Evolutionary conservation across 352 stramenopile species (phyloP), one percentile per base, ranked within the genome.

Genomic region (Chrysophaeum taylorii): DNA sequence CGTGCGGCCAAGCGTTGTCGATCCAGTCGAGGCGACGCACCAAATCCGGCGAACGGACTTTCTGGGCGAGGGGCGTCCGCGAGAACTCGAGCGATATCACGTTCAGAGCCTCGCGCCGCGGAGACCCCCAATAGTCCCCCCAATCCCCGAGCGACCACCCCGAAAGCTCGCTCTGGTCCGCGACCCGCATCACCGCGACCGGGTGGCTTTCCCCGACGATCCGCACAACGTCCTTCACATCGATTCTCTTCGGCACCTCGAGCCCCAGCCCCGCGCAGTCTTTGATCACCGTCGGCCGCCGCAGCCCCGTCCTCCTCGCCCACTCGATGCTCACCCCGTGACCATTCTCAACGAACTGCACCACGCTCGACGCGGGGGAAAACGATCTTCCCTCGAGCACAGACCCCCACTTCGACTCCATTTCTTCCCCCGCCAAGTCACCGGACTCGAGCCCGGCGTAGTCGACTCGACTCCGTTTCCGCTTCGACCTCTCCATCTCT

Each of bases 21-120:
- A 89, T 84, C 78, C 81, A 88, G 76, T 88, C 82, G 1, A 87
- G 61, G 38, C 84, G 78, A 33, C 82, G 73, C 9, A 87, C 82
- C 67, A 89, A 80, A 25, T 74, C 31, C 18, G 83, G 82, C 31
- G 76, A 78, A 25, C 27, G 70, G 0, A 89, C 77, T 50, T 76
- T 45, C 0, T 68, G 27, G 2, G 68, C 53, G 16, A 86, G 66
- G 0, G 70, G 64, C 37, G 74, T 83, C 23, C 76, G 52, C 35
- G 67, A 78, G 70, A 84, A 83, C 67, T 86, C 81, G 23, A 84
- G 75, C 23, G 76, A 81, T 35, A 86, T 66, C 12, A 66, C 57
- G 57, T 66, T 66, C 31, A 66, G 27, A 16, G 36, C 33, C 52
- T 38, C 5, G 4, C 35, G 31, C 33, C 27, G 31, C 2, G 14